Conservation (phyloP, 108 stramenopile species). For the Nitzschia palea region DNA sequence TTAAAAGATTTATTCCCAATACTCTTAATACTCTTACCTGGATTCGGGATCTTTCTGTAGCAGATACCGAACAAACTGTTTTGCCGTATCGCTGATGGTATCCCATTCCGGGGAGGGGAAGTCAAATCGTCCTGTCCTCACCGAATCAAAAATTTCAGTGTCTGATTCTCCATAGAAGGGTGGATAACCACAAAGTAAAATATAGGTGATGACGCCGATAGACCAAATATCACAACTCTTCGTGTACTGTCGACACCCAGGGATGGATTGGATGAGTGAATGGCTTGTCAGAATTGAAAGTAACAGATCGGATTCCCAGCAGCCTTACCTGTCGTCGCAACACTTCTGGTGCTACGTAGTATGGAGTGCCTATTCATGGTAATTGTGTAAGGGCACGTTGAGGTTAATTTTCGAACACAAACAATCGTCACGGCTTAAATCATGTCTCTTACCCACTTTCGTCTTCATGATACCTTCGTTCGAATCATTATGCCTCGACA, state of each 20-base stretch:
- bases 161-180: conserved; percentile 97
- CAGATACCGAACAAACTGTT: conserved; percentile 70
- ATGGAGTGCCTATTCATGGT: conserved; percentile 66
- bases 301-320: too few relatives aligned
- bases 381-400: too few relatives aligned
- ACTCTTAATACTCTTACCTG: too few relatives aligned
- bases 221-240: conserved; percentile 97
- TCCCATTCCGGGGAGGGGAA: conserved; percentile 89
- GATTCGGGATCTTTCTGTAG: conserved; percentile 59
- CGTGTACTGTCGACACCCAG: conserved; percentile 93
- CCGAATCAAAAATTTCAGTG: conserved; percentile 78
- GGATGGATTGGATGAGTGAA: too few relatives aligned
- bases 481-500: conserved; percentile 87
- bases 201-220: conserved; percentile 91
- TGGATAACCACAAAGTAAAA: conserved; percentile 96
- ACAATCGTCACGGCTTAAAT: too few relatives aligned
- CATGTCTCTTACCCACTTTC: conserved; percentile 77
- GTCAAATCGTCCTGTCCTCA: conserved; percentile 68
- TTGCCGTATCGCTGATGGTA: conserved; percentile 63
- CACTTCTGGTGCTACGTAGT: conserved; percentile 94
- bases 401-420: background rate
- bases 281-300: too few relatives aligned
- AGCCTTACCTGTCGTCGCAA: too few relatives aligned
- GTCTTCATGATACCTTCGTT: conserved; percentile 88
- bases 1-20: too few relatives aligned